Evolutionary conservation across 1,284 basidiomycete genomes (phyloP).

Genomic region (Marasmius tenuissimus): DNA sequence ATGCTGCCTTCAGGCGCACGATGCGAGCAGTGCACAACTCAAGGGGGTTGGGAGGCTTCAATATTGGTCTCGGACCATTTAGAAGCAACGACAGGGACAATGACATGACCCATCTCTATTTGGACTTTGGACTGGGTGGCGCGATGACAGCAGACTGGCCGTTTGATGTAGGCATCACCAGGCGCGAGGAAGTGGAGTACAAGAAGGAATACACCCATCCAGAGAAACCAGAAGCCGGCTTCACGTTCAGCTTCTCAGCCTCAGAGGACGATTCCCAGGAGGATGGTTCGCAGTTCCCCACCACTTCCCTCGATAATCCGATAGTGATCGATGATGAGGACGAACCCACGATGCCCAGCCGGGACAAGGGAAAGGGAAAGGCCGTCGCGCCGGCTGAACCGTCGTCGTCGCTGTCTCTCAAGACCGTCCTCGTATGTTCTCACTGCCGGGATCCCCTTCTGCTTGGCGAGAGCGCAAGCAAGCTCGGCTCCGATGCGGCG

Average conservation of each 20-base stretch:
- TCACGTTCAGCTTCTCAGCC: constrained; percentile 62
- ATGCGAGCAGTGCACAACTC: neutral
- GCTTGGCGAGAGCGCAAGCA: constrained; percentile 33
- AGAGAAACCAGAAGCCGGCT: constrained; percentile 49
- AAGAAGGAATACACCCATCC: constrained; percentile 65
- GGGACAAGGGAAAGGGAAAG: constrained; percentile 8
- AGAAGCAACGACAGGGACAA: neutral
- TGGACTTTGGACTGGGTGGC: constrained; percentile 1
- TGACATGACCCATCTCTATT: neutral
- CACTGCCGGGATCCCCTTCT: constrained; percentile 59
- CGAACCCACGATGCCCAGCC: constrained; percentile 6
- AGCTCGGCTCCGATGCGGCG: constrained; percentile 26
- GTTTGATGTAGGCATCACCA: constrained; percentile 7
- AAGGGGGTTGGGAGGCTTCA: neutral
- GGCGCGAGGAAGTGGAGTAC: constrained; percentile 44
- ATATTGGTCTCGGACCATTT: neutral
- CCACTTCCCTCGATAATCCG: constrained; percentile 28
- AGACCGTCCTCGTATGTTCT: constrained; percentile 57
- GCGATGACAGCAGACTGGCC: neutral
- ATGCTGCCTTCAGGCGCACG: constrained; percentile 6
- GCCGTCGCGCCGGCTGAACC: constrained; percentile 17
- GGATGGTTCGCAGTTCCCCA: constrained; percentile 18
- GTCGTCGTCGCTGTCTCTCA: constrained; percentile 16
- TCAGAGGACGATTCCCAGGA: constrained; percentile 19
- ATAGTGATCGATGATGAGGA: constrained; percentile 36